Percentiles rank a stretch among this genome's conserved stretches.
These are phyloP conservation scores for Aspergillus ochraceoroseus DNA, from an alignment of 2,329 filamentous ascomycete species.

Conservation along the genomic window DNA sequence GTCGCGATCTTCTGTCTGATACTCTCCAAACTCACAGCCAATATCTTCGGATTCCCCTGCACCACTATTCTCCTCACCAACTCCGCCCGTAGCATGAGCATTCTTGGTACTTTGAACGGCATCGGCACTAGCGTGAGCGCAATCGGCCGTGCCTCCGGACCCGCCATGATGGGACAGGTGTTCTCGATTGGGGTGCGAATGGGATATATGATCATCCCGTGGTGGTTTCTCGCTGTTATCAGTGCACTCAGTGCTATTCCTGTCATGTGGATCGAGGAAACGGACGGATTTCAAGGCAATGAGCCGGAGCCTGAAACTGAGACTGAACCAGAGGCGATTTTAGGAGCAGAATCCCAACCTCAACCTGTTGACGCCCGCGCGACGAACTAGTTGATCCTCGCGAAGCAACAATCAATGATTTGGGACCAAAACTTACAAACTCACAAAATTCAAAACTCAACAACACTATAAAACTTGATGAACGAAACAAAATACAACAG, in stretches of 20 bases:
- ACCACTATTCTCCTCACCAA: conserved; percentile 88
- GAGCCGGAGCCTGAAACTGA: conserved; percentile 30
- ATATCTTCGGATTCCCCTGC: conserved; percentile 84
- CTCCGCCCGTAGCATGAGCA: conserved; percentile 65
- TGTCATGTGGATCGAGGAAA: conserved; percentile 68
- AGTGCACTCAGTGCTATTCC: conserved; percentile 64
- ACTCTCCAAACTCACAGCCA: conserved; percentile 66
- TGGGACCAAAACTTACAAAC: no score
- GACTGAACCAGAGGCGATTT: conserved; percentile 20
- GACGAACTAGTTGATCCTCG: background rate
- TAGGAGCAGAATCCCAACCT: conserved; percentile 1
- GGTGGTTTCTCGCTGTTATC: conserved; percentile 68
- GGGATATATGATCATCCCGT: conserved; percentile 73
- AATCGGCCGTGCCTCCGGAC: conserved; percentile 72
- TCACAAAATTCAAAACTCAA: no score
- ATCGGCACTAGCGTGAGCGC: conserved; percentile 79
- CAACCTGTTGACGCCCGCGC: background rate
- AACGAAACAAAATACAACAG: no score
- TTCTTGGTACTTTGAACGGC: conserved; percentile 86
- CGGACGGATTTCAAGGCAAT: conserved; percentile 58
- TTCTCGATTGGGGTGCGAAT: conserved; percentile 72
- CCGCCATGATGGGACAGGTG: conserved; percentile 64
- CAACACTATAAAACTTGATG: no score
- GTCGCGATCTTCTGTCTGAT: conserved; percentile 61
- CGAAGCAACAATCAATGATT: no score